Evolutionary conservation across 495 filamentous ascomycete species (phyloP).

Genomic region (Apodospora peruviana): DNA sequence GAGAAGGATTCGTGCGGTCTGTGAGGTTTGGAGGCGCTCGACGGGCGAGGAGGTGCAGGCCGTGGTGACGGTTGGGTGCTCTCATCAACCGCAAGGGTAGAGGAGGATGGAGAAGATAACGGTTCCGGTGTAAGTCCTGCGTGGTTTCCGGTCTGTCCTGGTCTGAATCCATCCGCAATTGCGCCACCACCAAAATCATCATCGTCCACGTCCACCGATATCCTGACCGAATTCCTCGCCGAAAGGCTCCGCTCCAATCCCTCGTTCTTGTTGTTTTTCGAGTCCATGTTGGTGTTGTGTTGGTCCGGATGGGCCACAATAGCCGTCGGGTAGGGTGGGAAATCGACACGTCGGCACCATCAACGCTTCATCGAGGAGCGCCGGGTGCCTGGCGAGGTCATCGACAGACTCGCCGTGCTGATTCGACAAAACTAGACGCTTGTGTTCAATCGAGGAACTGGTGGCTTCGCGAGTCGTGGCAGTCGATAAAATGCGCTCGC

Average conservation of each 20-base stretch:
- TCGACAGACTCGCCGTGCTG: slow-evolving; percentile 9
- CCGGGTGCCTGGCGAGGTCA: slow-evolving; percentile 18
- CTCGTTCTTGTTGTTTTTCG: slow-evolving; percentile 23
- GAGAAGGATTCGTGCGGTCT: slow-evolving; percentile 34
- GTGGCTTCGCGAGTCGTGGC: too few species aligned
- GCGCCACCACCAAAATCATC: slow-evolving; percentile 17
- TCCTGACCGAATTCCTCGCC: slow-evolving; percentile 26
- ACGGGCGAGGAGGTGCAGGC: slow-evolving; percentile 24
- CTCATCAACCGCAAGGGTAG: slow-evolving; percentile 1
- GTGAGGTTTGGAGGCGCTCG: slow-evolving; percentile 44
- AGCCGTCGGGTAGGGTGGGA: not conserved
- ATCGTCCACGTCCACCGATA: slow-evolving; percentile 19
- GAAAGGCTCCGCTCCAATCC: slow-evolving; percentile 32
- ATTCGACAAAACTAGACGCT: too few species aligned
- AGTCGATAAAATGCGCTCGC: too few species aligned
- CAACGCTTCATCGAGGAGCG: slow-evolving; percentile 18
- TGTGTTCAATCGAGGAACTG: too few species aligned
- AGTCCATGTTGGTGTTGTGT: slow-evolving; percentile 28
- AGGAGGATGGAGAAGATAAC: slow-evolving; percentile 13
- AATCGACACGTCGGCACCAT: slow-evolving; percentile 18
- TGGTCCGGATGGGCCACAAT: slow-evolving; percentile 6
- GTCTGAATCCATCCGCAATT: slow-evolving; percentile 29
- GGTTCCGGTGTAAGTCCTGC: not conserved
- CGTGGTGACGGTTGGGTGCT: slow-evolving; percentile 2
- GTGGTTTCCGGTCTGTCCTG: slow-evolving; percentile 3